Conservation (phyloP, 1,284 basidiomycete species). For the Ganoderma lucidum region DNA sequence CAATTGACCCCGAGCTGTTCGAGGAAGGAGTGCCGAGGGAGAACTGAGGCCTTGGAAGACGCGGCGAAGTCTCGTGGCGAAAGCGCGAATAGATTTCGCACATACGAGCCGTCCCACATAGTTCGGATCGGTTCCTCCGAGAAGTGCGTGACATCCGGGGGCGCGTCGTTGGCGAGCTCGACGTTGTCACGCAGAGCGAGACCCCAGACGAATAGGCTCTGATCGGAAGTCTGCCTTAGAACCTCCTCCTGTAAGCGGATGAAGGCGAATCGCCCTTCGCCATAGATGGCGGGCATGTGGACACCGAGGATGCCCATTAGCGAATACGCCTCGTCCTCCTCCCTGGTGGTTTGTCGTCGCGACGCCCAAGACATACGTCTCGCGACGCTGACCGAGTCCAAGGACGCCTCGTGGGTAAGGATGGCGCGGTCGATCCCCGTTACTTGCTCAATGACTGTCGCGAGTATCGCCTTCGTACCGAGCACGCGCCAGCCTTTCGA, state of each 20-base stretch:
- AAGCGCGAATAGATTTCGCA: constrained; percentile 23
- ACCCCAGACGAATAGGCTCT: constrained; percentile 29
- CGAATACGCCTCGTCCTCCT: constrained; percentile 29
- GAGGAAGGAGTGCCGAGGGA: constrained; percentile 12
- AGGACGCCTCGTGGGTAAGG: constrained; percentile 18
- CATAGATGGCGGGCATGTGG: constrained; percentile 25
- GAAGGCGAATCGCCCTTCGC: constrained; percentile 27
- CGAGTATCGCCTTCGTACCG: constrained; percentile 24
- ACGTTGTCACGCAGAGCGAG: constrained; percentile 7
- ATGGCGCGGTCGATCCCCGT: constrained; percentile 23
- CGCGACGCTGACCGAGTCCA: constrained; percentile 24
- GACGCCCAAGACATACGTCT: constrained; percentile 29
- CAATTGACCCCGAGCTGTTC: constrained; percentile 5
- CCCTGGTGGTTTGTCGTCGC: constrained; percentile 14
- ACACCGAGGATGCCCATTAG: constrained; percentile 31
- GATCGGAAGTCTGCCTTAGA: constrained; percentile 24
- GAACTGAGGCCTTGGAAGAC: constrained; percentile 1
- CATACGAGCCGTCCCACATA: constrained; percentile 7
- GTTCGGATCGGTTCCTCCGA: constrained; percentile 4
- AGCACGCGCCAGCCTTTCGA: constrained; percentile 19
- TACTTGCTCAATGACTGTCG: constrained; percentile 23
- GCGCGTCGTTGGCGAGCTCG: constrained; percentile 9
- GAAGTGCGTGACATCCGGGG: constrained; percentile 2
- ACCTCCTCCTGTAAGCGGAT: constrained; percentile 29
- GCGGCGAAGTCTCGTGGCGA: constrained; percentile 21